phyloP scores from a whole-genome alignment of 1,284 basidiomycete species.

The Dichomitus squalens region DNA sequence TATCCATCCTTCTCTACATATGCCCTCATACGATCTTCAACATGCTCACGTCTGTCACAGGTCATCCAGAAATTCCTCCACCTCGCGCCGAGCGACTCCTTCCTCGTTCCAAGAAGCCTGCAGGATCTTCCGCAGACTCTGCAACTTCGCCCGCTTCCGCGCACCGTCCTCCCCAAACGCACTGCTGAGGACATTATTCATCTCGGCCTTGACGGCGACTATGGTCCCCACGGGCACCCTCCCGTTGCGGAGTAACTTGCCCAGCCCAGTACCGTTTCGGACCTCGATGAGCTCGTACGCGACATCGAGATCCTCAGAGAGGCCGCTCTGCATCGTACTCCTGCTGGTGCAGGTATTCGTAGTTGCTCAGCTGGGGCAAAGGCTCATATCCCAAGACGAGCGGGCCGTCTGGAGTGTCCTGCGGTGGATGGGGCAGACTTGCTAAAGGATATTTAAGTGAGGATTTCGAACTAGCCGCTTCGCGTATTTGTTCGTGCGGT shows the following conservation, averaged over 20 bases:
- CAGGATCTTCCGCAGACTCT: conserved; percentile 7
- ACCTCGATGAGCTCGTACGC: conserved; percentile 30
- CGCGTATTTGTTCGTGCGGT: neutral
- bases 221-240: conserved; percentile 13
- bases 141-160: conserved; percentile 18
- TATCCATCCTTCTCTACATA: too few species aligned
- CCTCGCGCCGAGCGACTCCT: conserved; percentile 2
- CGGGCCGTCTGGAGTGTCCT: neutral
- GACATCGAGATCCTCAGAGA: conserved; percentile 18
- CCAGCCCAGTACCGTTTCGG: conserved; percentile 20
- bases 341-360: neutral
- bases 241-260: conserved; percentile 19
- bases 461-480: too few species aligned
- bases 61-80: conserved; percentile 5
- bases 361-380: neutral
- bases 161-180: conserved; percentile 21
- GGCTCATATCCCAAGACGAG: neutral
- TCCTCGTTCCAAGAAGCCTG: conserved; percentile 9
- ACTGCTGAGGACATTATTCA: conserved; percentile 8
- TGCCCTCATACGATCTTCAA: too few species aligned
- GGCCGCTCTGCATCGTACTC: neutral
- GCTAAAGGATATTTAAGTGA: too few species aligned
- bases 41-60: too few species aligned
- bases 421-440: too few species aligned
- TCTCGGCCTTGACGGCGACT: conserved; percentile 19